Percentiles rank a stretch among this genome's conserved stretches.
Evolutionary conservation across 768 basidiomycete species (phyloP).

Genomic region (Neoboletus brunneissimus): DNA sequence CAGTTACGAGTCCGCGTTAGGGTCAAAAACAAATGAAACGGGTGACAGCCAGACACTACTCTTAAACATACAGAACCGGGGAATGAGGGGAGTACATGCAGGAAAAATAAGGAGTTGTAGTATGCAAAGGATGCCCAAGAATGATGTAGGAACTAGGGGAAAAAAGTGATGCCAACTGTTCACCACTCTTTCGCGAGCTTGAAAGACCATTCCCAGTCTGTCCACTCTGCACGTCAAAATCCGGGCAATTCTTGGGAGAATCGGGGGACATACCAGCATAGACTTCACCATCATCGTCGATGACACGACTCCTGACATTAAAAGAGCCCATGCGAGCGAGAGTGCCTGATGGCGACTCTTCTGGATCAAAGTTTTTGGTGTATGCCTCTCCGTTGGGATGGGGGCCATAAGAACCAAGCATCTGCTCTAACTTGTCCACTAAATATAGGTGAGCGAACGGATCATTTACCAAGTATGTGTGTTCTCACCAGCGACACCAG

Average conservation of each 20-base stretch:
- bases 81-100: constrained; percentile 28
- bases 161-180: constrained; percentile 19
- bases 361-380: constrained; percentile 71
- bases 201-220: constrained; percentile 68
- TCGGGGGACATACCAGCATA: constrained; percentile 60
- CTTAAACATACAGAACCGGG: constrained; percentile 19
- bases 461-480: not conserved
- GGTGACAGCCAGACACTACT: constrained; percentile 10
- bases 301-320: constrained; percentile 72
- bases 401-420: constrained; percentile 94
- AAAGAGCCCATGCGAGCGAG: constrained; percentile 81
- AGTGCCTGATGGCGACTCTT: constrained; percentile 74
- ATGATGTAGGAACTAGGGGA: constrained; percentile 20
- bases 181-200: constrained; percentile 93
- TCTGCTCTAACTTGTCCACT: constrained; percentile 92
- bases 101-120: constrained; percentile 16
- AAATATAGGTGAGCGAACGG: constrained; percentile 4
- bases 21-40: not conserved
- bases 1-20: not conserved
- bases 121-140: constrained; percentile 31
- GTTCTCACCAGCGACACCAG: constrained; percentile 63
- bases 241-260: not conserved
- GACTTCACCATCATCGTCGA: constrained; percentile 82
- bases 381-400: constrained; percentile 61
- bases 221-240: constrained; percentile 9